Conservation (phyloP, 306 rosid genomes). For the Fagus sylvatica region DNA sequence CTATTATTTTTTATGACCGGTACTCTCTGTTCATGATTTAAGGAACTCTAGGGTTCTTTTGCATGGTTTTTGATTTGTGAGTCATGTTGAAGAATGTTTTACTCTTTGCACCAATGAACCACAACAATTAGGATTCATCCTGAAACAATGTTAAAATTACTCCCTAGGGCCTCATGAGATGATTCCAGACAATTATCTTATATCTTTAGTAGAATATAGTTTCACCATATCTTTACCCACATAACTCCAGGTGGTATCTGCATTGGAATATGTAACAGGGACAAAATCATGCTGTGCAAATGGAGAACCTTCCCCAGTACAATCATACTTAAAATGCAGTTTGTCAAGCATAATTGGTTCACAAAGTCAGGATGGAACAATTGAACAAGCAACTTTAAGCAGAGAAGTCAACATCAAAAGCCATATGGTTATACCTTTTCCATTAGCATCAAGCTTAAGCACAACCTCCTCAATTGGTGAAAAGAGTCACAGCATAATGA, state of each 20-base stretch:
- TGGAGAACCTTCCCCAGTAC: conserved; percentile 25
- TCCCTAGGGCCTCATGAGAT: too few relatives aligned
- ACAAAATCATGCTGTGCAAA: conserved; percentile 1
- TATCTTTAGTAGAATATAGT: conserved; percentile 5
- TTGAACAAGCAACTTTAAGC: neutral
- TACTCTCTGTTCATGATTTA: too few relatives aligned
- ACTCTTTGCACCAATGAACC: too few relatives aligned
- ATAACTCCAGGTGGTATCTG: conserved; percentile 38
- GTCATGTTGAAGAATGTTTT: too few relatives aligned
- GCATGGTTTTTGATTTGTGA: too few relatives aligned
- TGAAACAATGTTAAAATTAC: too few relatives aligned
- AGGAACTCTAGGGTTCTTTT: too few relatives aligned
- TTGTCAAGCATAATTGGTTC: conserved; percentile 4
- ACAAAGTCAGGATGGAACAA: conserved; percentile 4
- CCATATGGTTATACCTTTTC: neutral
- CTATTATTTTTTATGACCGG: too few relatives aligned
- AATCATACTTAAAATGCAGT: neutral
- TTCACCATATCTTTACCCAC: conserved; percentile 8
- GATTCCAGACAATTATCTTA: neutral
- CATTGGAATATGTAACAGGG: conserved; percentile 21
- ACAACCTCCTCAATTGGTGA: too few relatives aligned
- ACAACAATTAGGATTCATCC: too few relatives aligned
- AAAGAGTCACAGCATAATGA: too few relatives aligned
- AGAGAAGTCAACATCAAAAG: conserved; percentile 2
- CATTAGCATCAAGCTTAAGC: too few relatives aligned